Base-by-base conservation (phyloP, 2,329 filamentous ascomycete genomes). In the Penicillium sp. region DNA sequence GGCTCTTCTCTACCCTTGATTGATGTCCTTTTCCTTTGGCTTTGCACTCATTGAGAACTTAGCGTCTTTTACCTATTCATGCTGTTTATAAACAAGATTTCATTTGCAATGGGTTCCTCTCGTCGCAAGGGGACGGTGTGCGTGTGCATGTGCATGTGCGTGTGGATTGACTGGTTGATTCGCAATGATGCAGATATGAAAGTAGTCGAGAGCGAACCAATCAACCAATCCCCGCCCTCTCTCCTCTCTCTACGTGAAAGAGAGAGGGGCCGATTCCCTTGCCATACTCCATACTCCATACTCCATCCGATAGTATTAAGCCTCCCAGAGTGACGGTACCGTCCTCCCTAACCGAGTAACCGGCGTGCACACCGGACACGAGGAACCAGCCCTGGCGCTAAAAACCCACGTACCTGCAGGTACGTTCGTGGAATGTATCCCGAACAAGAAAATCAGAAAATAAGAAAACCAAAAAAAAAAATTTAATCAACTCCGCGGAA, bases 31-130 rank as follows among this genome's bases (percentile, higher is more conserved):
- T 48, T 21, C 6, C 25, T 29, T 35, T 41, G 41, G 49, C 49
- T 57, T 47, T 53, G 50, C 55, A 37, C 55, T 54, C 42, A 42
- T 42, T 54, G 55, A 54, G 50, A 57, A 46, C 41, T 57, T 57
- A 57, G 55, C 55, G 55, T 47, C 50, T 35, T 57, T 50, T 55
- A 25, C 23, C 27, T 53, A 52, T 45, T 33, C 41, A 48, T 54
- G 50, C 37, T 57, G 50, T 57, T 54, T 42, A 54, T 54, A 53
- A 48, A 47, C 42, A 54, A 53, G 42, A 53, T 53, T 53, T 33
- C 54, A 42, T 35, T 33, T 53, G 35, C 31, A 25, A 21, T 27
- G 23, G 15, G 23, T 56, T 19, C 3, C 19, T 19, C 10, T 35
- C 8, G 17, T 25, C 21, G 17, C 21, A 27, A 51, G 19, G 13